Base-by-base conservation (phyloP, 2,329 filamentous ascomycete species). In the Penicillium sp. region DNA sequence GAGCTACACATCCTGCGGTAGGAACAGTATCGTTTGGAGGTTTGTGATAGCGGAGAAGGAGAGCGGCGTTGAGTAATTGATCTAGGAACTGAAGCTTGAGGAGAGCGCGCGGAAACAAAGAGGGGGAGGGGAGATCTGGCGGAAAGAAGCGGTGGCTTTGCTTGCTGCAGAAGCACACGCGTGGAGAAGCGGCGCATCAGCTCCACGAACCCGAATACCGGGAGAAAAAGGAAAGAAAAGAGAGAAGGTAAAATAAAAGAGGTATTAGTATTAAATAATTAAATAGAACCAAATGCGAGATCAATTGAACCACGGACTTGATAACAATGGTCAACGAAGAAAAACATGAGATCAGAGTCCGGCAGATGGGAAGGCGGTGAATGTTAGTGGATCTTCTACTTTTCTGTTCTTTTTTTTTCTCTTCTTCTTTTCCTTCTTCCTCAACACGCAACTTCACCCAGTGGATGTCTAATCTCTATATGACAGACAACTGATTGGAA, bases 1-100 rank as follows among this genome's bases (percentile, higher is more conserved):
- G 84, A 85, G 77, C 89, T 90, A 87, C 93, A 93, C 75, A 80
- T 82, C 79, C 88, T 83, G 78, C 87, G 84, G 76, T 89, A 89
- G 54, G 90, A 93, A 77, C 90, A 94, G 74, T 88, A 77, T 72
- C 88, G 81, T 63, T 75, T 75, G 50, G 70, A 66, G 45, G 66
- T 66, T 49, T 74, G 72, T 37, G 69, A 65, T 40, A 73, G 65
- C 29, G 69, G 66, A 21, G 67, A 67, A 47, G 60, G 63, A 35
- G 65, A 59, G 55, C 67, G 61, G 58, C 67, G 63, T 61, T 62
- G 58, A 7, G 42, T 27, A 17, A 59, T 50, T 27, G 65, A 54
- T 60, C 60, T 60, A 53, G 59, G 53, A 46, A 65, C 50, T 29
- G 65, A 51, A 55, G 65, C 59, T 62, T 58, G 67, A 60, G 57